Conservation (phyloP, 2,329 filamentous ascomycete genomes). For the Coniochaeta sp. region DNA sequence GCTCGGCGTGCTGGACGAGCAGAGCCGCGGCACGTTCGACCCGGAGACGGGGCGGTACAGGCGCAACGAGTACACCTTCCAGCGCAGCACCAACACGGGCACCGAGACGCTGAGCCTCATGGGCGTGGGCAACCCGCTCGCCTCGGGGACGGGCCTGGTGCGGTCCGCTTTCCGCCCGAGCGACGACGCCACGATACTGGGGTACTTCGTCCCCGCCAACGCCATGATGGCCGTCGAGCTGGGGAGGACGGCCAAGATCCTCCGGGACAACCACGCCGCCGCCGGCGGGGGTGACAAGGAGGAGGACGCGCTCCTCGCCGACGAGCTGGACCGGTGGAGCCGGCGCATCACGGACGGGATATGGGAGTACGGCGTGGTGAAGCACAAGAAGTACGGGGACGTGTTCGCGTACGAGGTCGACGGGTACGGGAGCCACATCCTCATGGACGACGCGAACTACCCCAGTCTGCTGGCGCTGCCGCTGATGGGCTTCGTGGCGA, state of each 20-base stretch:
- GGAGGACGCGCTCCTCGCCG: constrained; percentile 43
- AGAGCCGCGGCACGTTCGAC: constrained; percentile 77
- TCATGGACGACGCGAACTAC: constrained; percentile 89
- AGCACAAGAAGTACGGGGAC: constrained; percentile 65
- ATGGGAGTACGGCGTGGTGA: constrained; percentile 75
- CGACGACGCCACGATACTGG: constrained; percentile 89
- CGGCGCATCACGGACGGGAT: constrained; percentile 66
- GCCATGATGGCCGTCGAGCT: constrained; percentile 94
- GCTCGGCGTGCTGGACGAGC: constrained; percentile 66
- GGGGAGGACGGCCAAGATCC: constrained; percentile 61
- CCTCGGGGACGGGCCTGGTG: constrained; percentile 74
- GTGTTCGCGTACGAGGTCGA: constrained; percentile 88
- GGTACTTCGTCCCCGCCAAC: constrained; percentile 92
- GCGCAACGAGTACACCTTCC: constrained; percentile 81
- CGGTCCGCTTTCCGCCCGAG: constrained; percentile 90
- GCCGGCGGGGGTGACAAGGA: constrained; percentile 33
- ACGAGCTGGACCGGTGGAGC: constrained; percentile 51
- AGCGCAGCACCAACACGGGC: constrained; percentile 68
- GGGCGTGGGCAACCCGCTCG: constrained; percentile 88
- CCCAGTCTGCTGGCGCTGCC: constrained; percentile 74
- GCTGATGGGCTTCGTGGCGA: constrained; percentile 65
- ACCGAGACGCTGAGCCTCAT: constrained; percentile 83
- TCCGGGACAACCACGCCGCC: too few relatives aligned
- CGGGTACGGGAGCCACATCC: constrained; percentile 71
- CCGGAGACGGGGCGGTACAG: constrained; percentile 54